Conservation (phyloP, 495 filamentous ascomycete species). For the Tuber magnatum region DNA sequence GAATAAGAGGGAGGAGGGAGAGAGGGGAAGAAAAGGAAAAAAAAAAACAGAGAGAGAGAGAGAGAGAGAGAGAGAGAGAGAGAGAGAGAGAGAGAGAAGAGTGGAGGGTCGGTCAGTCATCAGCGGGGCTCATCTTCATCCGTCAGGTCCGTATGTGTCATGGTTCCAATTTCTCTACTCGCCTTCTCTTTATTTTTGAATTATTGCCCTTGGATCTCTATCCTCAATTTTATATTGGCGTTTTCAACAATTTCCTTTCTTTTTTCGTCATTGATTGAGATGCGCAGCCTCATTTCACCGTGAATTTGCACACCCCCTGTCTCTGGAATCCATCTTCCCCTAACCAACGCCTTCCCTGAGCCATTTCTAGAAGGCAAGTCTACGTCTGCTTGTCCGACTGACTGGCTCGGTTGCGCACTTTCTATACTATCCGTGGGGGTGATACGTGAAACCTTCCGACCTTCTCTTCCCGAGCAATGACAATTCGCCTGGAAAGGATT, state of each 20-base stretch:
- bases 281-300: constrained; percentile 21
- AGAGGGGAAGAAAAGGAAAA: background rate
- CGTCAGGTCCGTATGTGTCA: constrained; percentile 11
- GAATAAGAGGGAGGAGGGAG: background rate
- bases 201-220: constrained; percentile 14
- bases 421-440: constrained; percentile 12
- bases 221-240: constrained; percentile 18
- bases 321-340: constrained; percentile 18
- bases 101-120: constrained; percentile 6
- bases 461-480: constrained; percentile 16
- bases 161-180: constrained; percentile 11
- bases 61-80: background rate
- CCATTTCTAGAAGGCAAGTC: background rate
- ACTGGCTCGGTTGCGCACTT: constrained; percentile 5
- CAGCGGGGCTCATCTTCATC: constrained; percentile 14
- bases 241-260: constrained; percentile 18
- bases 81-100: background rate
- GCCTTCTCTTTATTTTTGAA: constrained; percentile 4
- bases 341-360: constrained; percentile 14
- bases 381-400: background rate
- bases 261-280: constrained; percentile 21
- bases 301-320: constrained; percentile 12
- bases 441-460: constrained; percentile 18
- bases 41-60: background rate
- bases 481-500: background rate